Evolutionary conservation across 2,329 filamentous ascomycete genomes (phyloP).

Genomic region (Verticillium zaregamsianum): DNA sequence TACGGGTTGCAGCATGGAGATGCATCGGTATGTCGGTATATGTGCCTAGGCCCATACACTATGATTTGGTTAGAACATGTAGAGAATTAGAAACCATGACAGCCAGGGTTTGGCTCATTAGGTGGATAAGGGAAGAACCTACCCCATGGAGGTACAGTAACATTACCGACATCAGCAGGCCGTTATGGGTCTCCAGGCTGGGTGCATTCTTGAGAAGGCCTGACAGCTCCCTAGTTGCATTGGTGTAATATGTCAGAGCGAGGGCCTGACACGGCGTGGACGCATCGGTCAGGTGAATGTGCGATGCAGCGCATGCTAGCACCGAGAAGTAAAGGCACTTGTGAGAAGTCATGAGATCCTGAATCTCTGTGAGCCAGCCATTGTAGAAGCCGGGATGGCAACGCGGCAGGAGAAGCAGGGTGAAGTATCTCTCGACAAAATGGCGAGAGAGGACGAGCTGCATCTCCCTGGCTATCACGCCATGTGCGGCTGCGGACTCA

Average conservation of each 20-base stretch:
- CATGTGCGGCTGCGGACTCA: no score
- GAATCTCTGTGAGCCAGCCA: constrained; percentile 23
- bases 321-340: constrained; percentile 24
- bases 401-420: constrained; percentile 19
- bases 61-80: neutral
- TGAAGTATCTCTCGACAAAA: no score
- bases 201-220: constrained; percentile 8
- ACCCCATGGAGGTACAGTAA: constrained; percentile 20
- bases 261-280: constrained; percentile 16
- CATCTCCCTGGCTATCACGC: constrained; percentile 1
- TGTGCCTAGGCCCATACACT: constrained; percentile 17
- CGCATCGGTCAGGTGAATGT: constrained; percentile 15
- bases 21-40: constrained; percentile 15
- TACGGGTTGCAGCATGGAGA: constrained; percentile 15
- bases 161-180: constrained; percentile 19
- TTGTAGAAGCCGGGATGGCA: constrained; percentile 23
- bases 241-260: constrained; percentile 17
- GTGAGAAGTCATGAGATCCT: constrained; percentile 19
- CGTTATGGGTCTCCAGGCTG: constrained; percentile 15
- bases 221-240: constrained; percentile 14
- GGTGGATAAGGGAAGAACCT: neutral
- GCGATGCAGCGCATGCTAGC: constrained; percentile 20
- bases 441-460: constrained; percentile 9
- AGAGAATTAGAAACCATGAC: no score
- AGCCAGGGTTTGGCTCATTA: neutral